Conservation (phyloP, 2,329 filamentous ascomycete genomes). For the Trichoderma koningii region DNA sequence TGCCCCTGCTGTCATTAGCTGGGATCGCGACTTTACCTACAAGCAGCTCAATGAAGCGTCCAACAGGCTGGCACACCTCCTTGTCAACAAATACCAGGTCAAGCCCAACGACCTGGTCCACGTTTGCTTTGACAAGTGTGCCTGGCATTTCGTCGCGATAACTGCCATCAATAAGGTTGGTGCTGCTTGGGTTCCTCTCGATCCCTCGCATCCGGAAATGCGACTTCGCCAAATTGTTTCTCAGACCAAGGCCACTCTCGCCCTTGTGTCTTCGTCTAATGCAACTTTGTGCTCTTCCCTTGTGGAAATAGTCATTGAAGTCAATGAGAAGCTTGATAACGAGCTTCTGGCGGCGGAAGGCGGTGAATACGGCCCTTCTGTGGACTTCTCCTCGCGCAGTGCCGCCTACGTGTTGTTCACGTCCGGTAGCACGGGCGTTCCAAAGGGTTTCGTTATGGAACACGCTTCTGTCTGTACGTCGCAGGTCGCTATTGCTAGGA, state of each 20-base stretch:
- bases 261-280: conserved; percentile 25
- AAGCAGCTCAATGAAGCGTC: conserved; percentile 15
- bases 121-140: conserved; percentile 38
- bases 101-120: conserved; percentile 29
- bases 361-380: neutral
- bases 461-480: conserved; percentile 23
- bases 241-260: conserved; percentile 22
- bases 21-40: conserved; percentile 28
- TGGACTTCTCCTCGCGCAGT: conserved; percentile 12
- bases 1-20: conserved; percentile 25
- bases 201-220: conserved; percentile 27
- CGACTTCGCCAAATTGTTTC: conserved; percentile 25
- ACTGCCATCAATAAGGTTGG: conserved; percentile 31
- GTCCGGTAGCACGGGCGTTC: conserved; percentile 17
- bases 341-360: neutral
- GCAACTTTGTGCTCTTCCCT: conserved; percentile 30
- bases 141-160: conserved; percentile 30
- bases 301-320: conserved; percentile 18
- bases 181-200: conserved; percentile 30
- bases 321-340: neutral
- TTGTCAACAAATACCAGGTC: conserved; percentile 17
- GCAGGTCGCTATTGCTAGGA: conserved; percentile 8
- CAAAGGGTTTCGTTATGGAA: conserved; percentile 24
- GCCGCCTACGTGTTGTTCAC: conserved; percentile 23
- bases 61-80: conserved; percentile 21